Conservation (phyloP, 352 stramenopile species). For the Phytophthora pseudosyringae region DNA sequence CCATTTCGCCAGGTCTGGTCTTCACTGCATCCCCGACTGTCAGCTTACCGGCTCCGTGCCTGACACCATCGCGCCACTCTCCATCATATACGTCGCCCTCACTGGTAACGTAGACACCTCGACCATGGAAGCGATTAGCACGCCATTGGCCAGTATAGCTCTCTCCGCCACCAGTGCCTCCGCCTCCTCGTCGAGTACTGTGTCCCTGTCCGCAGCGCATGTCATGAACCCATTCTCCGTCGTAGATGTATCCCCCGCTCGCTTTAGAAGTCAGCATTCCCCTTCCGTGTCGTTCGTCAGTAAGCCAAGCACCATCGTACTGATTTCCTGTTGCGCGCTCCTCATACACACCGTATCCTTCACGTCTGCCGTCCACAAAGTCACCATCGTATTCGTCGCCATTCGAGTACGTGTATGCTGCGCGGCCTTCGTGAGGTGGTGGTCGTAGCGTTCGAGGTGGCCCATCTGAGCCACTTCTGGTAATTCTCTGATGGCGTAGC, state of each 20-base stretch:
- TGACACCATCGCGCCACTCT: conserved; percentile 62
- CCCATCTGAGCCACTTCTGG: conserved; percentile 20
- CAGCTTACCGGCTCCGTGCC: conserved; percentile 71
- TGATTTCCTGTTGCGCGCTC: conserved; percentile 79
- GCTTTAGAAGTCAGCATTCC: conserved; percentile 69
- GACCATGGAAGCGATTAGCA: conserved; percentile 70
- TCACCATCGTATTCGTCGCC: conserved; percentile 84
- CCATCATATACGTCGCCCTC: conserved; percentile 73
- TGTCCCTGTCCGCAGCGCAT: conserved; percentile 73
- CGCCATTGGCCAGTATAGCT: conserved; percentile 78
- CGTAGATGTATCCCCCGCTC: conserved; percentile 72
- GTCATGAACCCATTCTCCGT: conserved; percentile 79
- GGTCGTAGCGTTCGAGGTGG: conserved; percentile 35
- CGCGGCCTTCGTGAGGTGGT: conserved; percentile 52
- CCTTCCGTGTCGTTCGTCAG: conserved; percentile 71
- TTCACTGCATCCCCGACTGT: conserved; percentile 29
- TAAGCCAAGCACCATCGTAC: conserved; percentile 78
- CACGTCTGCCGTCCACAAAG: conserved; percentile 66
- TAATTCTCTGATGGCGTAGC: conserved; percentile 15
- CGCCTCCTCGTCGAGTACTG: conserved; percentile 66
- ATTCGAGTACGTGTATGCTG: conserved; percentile 66
- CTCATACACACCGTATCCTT: conserved; percentile 79
- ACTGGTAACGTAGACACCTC: conserved; percentile 68
- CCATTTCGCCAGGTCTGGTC: conserved; percentile 25
- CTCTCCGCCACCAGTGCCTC: conserved; percentile 41